These are phyloP conservation scores for Clitopilus hobsonii DNA, from an alignment of 768 basidiomycete species.

Conservation along the genomic window DNA sequence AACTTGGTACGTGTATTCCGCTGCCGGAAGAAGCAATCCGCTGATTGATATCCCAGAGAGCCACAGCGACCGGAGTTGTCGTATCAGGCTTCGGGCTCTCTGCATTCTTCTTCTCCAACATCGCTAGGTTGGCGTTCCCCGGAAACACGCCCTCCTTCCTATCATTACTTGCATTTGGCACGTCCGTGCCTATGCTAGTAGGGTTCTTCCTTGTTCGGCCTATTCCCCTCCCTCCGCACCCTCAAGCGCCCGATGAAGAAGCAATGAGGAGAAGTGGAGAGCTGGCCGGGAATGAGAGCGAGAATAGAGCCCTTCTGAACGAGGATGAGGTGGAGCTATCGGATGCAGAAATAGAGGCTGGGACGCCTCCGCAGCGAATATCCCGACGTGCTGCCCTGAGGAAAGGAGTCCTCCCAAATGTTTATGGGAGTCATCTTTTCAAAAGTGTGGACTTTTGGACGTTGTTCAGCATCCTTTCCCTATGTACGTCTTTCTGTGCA, in stretches of 20 bases:
- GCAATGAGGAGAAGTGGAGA: not conserved
- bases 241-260: not conserved
- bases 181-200: slow-evolving; percentile 73
- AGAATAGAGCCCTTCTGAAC: slow-evolving; percentile 4
- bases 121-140: slow-evolving; percentile 68
- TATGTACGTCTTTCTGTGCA: slow-evolving; percentile 44
- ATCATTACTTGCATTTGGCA: slow-evolving; percentile 71
- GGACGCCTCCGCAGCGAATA: slow-evolving; percentile 2
- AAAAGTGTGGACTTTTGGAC: slow-evolving; percentile 21
- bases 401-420: slow-evolving; percentile 14
- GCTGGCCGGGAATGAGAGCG: not conserved
- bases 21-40: not conserved
- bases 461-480: slow-evolving; percentile 42
- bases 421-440: slow-evolving; percentile 17
- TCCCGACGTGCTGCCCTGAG: slow-evolving; percentile 12
- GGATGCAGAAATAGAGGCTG: not conserved
- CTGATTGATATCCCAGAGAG: slow-evolving; percentile 48
- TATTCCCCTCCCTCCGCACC: slow-evolving; percentile 35
- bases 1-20: slow-evolving; percentile 41
- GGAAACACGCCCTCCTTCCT: slow-evolving; percentile 79
- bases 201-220: slow-evolving; percentile 71
- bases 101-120: slow-evolving; percentile 82
- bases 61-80: slow-evolving; percentile 71
- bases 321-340: slow-evolving; percentile 2
- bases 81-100: slow-evolving; percentile 88